phyloP scores from a whole-genome alignment of 768 basidiomycete species.

The Leccinum pellstonianum region DNA sequence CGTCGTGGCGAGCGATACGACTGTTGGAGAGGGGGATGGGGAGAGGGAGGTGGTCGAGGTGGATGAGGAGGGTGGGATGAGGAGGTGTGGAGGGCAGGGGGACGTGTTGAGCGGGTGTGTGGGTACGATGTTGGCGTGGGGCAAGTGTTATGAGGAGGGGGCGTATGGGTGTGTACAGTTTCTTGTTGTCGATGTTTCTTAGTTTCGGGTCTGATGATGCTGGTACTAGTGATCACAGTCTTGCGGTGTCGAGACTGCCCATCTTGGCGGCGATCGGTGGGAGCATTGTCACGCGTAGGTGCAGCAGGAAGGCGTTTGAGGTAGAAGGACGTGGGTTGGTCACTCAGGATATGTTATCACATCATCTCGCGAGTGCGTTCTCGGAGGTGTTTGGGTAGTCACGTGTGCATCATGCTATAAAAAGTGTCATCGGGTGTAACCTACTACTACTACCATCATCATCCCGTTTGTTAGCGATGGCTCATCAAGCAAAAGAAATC shows the following conservation, averaged over 20 bases:
- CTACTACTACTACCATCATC: neutral
- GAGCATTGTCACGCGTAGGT: constrained; percentile 84
- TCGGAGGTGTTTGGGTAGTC: constrained; percentile 58
- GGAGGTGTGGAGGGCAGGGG: constrained; percentile 95
- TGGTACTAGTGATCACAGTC: constrained; percentile 45
- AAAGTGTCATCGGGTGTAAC: neutral
- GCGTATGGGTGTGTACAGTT: constrained; percentile 59
- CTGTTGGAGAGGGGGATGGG: constrained; percentile 43
- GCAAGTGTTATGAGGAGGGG: constrained; percentile 86
- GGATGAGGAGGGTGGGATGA: constrained; percentile 75
- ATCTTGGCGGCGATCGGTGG: constrained; percentile 83
- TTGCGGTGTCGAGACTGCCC: constrained; percentile 68
- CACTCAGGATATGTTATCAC: constrained; percentile 72
- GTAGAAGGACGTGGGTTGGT: constrained; percentile 78
- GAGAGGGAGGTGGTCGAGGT: constrained; percentile 62
- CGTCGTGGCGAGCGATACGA: constrained; percentile 77
- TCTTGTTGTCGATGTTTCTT: too few relatives aligned
- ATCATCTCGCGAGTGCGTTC: constrained; percentile 67
- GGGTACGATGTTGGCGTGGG: constrained; percentile 93
- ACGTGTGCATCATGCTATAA: constrained; percentile 18
- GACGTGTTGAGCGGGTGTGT: constrained; percentile 89
- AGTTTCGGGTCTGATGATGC: constrained; percentile 1
- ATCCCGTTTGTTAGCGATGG: constrained; percentile 33
- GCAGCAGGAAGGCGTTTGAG: constrained; percentile 73
- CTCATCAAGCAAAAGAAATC: constrained; percentile 59